Evolutionary conservation across 495 filamentous ascomycete genomes (phyloP).

Genomic region (Glutinoglossum americanum): DNA sequence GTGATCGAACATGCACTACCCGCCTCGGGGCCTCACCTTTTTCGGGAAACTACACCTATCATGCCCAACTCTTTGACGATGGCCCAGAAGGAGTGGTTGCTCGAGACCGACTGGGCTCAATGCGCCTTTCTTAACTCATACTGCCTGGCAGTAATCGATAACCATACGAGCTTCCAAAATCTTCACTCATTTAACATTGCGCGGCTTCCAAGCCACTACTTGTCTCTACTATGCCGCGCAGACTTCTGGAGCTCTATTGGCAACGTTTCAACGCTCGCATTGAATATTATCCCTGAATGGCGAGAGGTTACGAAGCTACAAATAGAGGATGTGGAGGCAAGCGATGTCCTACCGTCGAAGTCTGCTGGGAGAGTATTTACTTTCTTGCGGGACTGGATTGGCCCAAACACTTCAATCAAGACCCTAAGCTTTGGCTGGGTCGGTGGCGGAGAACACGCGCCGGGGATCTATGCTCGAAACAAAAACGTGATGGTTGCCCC

Average conservation of each 20-base stretch:
- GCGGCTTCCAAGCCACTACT: slow-evolving; percentile 26
- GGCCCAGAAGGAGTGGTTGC: slow-evolving; percentile 33
- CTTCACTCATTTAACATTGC: slow-evolving; percentile 28
- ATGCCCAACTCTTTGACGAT: slow-evolving; percentile 24
- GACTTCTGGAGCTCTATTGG: slow-evolving; percentile 31
- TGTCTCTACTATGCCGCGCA: slow-evolving; percentile 20
- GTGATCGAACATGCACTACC: background rate
- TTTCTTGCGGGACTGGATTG: slow-evolving; percentile 22
- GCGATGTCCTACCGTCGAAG: background rate
- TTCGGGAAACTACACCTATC: slow-evolving; percentile 9
- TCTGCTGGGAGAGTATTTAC: slow-evolving; percentile 18
- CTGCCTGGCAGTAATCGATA: slow-evolving; percentile 28
- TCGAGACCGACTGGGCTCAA: slow-evolving; percentile 36
- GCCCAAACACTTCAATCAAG: slow-evolving; percentile 20
- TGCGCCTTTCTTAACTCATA: slow-evolving; percentile 34
- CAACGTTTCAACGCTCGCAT: slow-evolving; percentile 19
- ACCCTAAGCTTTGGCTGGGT: slow-evolving; percentile 31
- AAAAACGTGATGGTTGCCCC: slow-evolving; percentile 30
- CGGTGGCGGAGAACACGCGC: slow-evolving; percentile 32
- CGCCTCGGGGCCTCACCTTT: background rate
- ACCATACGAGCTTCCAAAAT: slow-evolving; percentile 18
- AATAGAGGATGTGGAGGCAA: background rate
- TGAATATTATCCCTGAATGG: slow-evolving; percentile 34
- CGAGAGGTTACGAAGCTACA: slow-evolving; percentile 9
- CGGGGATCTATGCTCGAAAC: slow-evolving; percentile 29